These are phyloP conservation scores for Amanita pseudoporphyria DNA, from an alignment of 768 basidiomycete genomes.

Conservation along the genomic window DNA sequence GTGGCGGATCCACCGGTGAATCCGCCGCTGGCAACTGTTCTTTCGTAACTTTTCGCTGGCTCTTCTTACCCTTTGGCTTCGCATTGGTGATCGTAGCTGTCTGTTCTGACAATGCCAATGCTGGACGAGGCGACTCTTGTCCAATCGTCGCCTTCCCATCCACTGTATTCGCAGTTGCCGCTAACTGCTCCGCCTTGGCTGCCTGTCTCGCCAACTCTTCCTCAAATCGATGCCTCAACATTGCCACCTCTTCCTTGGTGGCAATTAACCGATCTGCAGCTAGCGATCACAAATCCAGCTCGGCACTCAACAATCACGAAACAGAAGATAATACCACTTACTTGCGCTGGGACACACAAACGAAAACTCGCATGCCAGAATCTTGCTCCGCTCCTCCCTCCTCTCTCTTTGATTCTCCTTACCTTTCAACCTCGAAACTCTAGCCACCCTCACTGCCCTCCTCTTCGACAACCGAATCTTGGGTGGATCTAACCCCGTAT, in stretches of 20 bases:
- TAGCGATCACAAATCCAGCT: slow-evolving; percentile 19
- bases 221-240: slow-evolving; percentile 61
- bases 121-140: background rate
- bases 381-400: slow-evolving; percentile 11
- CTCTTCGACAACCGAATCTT: slow-evolving; percentile 49
- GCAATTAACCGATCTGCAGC: slow-evolving; percentile 65
- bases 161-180: slow-evolving; percentile 21
- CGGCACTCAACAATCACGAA: slow-evolving; percentile 14
- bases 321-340: slow-evolving; percentile 40
- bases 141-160: background rate
- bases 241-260: slow-evolving; percentile 59
- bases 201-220: slow-evolving; percentile 66
- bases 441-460: slow-evolving; percentile 35
- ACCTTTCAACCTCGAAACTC: slow-evolving; percentile 33
- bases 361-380: slow-evolving; percentile 46
- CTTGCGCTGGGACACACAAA: slow-evolving; percentile 58
- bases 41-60: background rate
- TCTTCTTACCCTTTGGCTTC: background rate
- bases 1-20: background rate
- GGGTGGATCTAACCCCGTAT: slow-evolving; percentile 13
- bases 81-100: background rate
- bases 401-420: slow-evolving; percentile 10
- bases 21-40: background rate
- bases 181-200: slow-evolving; percentile 47
- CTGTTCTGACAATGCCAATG: background rate